phyloP scores from a whole-genome alignment of 176 grass and related monocot genomes.

The Thinopyrum elongatum region DNA sequence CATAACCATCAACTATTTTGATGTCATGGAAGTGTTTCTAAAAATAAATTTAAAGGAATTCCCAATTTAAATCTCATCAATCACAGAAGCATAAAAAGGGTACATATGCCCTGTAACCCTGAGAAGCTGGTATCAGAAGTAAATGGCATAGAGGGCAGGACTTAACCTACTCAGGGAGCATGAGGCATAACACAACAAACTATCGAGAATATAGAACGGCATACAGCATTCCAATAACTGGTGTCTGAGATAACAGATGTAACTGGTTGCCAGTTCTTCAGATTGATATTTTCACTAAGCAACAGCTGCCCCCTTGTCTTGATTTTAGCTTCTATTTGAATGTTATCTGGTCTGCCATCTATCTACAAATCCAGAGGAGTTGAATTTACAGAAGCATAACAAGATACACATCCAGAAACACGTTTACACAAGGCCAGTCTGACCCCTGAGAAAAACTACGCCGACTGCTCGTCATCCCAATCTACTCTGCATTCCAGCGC shows the following conservation, averaged over 20 bases:
- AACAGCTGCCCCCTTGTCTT: not conserved
- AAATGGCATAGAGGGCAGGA: not conserved
- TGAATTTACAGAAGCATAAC: not conserved
- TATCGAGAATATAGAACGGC: not conserved
- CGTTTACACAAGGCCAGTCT: not conserved
- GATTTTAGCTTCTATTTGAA: not conserved
- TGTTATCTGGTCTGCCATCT: not conserved
- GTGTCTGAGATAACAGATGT: not conserved
- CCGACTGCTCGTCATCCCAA: not conserved
- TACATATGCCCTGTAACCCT: not conserved
- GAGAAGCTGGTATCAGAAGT: not conserved
- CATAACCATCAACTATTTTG: not conserved
- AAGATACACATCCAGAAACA: not conserved
- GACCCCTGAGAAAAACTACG: not conserved
- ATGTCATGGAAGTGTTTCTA: not conserved
- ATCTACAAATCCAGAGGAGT: conserved; percentile 1
- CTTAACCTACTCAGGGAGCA: not conserved
- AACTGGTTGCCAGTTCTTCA: not conserved
- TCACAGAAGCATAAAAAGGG: not conserved
- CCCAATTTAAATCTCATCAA: not conserved
- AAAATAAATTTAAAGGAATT: not conserved
- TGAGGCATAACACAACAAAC: not conserved
- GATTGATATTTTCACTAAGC: conserved; percentile 25
- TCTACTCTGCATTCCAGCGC: not conserved
- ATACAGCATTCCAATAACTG: not conserved